Evolutionary conservation across 805 yeast genomes (phyloP), one percentile per base, ranked within the genome.

Genomic region (Barnettozyma vustinii): DNA sequence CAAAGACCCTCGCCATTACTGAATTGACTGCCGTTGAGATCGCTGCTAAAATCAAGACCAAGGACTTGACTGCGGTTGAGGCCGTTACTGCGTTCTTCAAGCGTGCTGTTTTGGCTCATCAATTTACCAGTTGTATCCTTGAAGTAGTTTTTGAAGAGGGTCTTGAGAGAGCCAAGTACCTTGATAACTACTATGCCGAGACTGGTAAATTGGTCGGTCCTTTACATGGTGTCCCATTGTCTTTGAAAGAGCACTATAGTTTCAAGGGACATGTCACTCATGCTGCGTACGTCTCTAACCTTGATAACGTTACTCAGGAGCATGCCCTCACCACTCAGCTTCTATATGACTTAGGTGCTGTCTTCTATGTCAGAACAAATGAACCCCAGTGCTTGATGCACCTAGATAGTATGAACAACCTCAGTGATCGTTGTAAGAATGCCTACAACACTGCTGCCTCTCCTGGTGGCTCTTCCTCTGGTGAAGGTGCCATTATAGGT

Each of bases 311-410:
- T 18, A 69, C 81, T 10, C 59, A 59, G 7, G 71, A 70, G 43
- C 78, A 76, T 56, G 74, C 81, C 8, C 65, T 66, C 30, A 73
- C 80, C 12, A 64, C 74, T n/a, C 70, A 75, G 52, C 69, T 75
- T 32, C 46, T 61, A 19, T 55, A 56, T 33, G 62, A 61, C 36
- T 44, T 51, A 19, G 65, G 65, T 40, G 85, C 84, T 32, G 78
- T 82, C 19, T 75, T 80, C 54, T 82, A 75, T 59, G 79, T 79
- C 41, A 73, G 89, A 62, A 82, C 90, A 9, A 76, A 80, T 49
- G 79, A 82, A 62, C 89, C 89, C 5, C 88, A 82, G 61, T 71
- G 81, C 4, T 67, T 83, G 61, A 83, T 83, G 89, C 87, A 83
- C 56, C 66, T 80, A 59, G 84, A 81, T 61, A 76, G 86, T 21